Evolutionary conservation across 129 eudicot species (phyloP).

Genomic region (Helichrysum umbraculigerum): DNA sequence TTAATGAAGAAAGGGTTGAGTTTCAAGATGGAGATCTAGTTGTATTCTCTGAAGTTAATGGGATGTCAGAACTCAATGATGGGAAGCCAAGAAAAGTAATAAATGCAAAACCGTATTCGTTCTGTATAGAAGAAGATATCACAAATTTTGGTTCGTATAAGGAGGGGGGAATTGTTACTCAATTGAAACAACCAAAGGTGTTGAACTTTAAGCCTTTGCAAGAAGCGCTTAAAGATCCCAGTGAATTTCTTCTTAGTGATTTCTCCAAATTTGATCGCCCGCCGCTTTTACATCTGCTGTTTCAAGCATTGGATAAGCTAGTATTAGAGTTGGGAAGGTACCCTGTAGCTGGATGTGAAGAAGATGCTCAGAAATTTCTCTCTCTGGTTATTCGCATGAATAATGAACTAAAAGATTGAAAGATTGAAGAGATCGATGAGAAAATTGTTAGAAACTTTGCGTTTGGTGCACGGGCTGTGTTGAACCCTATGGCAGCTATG

Average conservation of each 20-base stretch:
- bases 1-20: slow-evolving; percentile 77
- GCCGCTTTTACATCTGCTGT: slow-evolving; percentile 79
- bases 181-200: slow-evolving; percentile 72
- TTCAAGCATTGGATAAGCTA: slow-evolving; percentile 78
- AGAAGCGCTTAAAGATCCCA: slow-evolving; percentile 43
- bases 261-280: slow-evolving; percentile 77
- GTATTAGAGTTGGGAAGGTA: slow-evolving; percentile 48
- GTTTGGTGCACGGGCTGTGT: slow-evolving; percentile 77
- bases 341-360: slow-evolving; percentile 78
- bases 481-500: slow-evolving; percentile 95
- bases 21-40: slow-evolving; percentile 88
- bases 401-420: slow-evolving; percentile 50
- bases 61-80: slow-evolving; percentile 76
- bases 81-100: slow-evolving; percentile 69
- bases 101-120: slow-evolving; percentile 67
- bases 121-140: slow-evolving; percentile 72
- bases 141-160: slow-evolving; percentile 48
- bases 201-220: slow-evolving; percentile 70
- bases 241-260: too few species aligned
- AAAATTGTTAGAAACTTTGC: slow-evolving; percentile 71
- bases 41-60: slow-evolving; percentile 72
- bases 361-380: slow-evolving; percentile 70
- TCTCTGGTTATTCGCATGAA: slow-evolving; percentile 52
- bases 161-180: slow-evolving; percentile 78
- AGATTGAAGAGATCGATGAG: slow-evolving; percentile 62